Evolutionary conservation across 345 rosid species (phyloP).

Genomic region (Toxicodendron radicans): DNA sequence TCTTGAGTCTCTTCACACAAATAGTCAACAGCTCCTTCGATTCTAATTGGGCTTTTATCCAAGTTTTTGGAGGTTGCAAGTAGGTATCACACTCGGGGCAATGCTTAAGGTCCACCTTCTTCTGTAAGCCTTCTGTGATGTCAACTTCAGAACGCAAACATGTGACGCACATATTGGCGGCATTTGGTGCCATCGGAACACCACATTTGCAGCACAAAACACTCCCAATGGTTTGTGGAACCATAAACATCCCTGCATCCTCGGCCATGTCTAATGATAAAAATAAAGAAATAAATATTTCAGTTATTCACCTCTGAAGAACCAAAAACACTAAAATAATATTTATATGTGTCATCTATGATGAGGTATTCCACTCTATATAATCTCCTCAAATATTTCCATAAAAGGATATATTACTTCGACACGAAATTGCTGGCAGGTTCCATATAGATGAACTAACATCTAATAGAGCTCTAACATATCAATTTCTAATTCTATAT

Average conservation of each 20-base stretch:
- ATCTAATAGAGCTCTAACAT: neutral
- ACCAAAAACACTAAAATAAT: neutral
- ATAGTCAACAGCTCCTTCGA: slow-evolving; percentile 20
- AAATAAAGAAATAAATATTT: neutral
- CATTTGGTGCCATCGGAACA: slow-evolving; percentile 22
- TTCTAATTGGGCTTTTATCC: slow-evolving; percentile 23
- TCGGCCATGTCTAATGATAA: neutral
- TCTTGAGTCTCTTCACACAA: slow-evolving; percentile 21
- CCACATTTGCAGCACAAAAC: slow-evolving; percentile 26
- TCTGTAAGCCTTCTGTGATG: slow-evolving; percentile 22
- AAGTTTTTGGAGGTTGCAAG: slow-evolving; percentile 19
- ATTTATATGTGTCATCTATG: neutral
- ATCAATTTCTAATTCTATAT: neutral
- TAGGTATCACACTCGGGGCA: slow-evolving; percentile 22
- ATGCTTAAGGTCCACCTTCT: slow-evolving; percentile 11
- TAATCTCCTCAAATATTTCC: neutral
- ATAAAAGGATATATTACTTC: too few relatives aligned
- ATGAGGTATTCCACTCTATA: neutral
- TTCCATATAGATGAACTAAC: too few relatives aligned
- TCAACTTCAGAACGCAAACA: slow-evolving; percentile 26
- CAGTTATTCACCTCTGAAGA: neutral
- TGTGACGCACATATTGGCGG: slow-evolving; percentile 18
- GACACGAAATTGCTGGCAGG: too few relatives aligned
- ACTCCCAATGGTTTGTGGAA: slow-evolving; percentile 20
- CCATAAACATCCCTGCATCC: slow-evolving; percentile 17